phyloP scores from a whole-genome alignment of 164 flowering plant genomes.

The Vitis cinerea region DNA sequence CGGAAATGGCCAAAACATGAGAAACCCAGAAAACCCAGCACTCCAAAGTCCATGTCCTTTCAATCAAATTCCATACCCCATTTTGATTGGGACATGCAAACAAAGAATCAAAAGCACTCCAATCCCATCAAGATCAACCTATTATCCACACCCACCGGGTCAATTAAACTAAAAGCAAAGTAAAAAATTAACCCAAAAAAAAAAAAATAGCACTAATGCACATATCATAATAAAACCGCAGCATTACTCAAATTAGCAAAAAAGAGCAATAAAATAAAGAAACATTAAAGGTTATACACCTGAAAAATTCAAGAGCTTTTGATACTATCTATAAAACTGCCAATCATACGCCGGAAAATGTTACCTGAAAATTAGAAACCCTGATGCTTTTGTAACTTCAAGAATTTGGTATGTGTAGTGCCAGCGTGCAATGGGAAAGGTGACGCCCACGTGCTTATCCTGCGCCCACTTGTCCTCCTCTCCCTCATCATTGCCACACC shows the following conservation, averaged over 20 bases:
- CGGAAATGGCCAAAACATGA: constrained; percentile 17
- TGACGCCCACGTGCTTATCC: constrained; percentile 67
- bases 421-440: constrained; percentile 48
- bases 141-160: constrained; percentile 8
- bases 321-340: constrained; percentile 2
- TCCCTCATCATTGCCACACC: constrained; percentile 46
- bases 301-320: constrained; percentile 19
- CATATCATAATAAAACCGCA: neutral
- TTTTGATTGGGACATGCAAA: constrained; percentile 37
- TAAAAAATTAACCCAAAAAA: neutral
- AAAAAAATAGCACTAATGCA: neutral
- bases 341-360: constrained; percentile 29
- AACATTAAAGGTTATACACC: neutral
- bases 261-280: neutral
- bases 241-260: constrained; percentile 5
- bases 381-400: constrained; percentile 10
- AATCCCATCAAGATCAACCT: constrained; percentile 27
- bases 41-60: constrained; percentile 28
- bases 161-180: neutral
- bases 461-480: constrained; percentile 46
- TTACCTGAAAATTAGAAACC: constrained; percentile 8
- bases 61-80: constrained; percentile 39
- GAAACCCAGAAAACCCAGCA: constrained; percentile 25
- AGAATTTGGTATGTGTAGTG: neutral
- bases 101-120: constrained; percentile 10